Evolutionary conservation across 1,284 basidiomycete species (phyloP).

Genomic region (Naganishia liquefaciens): DNA sequence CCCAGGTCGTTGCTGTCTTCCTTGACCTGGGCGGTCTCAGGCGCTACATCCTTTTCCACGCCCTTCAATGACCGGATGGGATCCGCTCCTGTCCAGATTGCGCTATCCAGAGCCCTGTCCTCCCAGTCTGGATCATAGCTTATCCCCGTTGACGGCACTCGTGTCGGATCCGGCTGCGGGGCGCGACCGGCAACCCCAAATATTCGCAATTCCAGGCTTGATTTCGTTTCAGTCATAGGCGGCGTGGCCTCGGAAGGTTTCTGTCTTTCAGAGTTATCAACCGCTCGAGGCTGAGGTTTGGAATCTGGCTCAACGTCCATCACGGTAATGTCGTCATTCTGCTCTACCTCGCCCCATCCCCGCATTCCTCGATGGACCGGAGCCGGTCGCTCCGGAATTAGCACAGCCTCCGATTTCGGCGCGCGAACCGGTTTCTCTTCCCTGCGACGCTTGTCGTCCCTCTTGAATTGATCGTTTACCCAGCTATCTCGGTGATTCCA

Average conservation of each 20-base stretch:
- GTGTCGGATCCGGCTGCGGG: neutral
- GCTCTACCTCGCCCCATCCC: conserved; percentile 25
- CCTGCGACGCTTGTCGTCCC: neutral
- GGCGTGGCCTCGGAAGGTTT: neutral
- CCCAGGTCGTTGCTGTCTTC: neutral
- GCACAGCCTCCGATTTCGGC: neutral
- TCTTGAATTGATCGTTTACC: conserved; percentile 45
- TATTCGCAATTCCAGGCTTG: conserved; percentile 14
- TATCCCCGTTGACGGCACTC: neutral
- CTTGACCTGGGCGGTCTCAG: too few relatives aligned
- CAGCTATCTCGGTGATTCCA: conserved; percentile 50
- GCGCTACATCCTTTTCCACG: too few relatives aligned
- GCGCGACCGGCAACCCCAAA: conserved; percentile 13
- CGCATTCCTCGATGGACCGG: conserved; percentile 21
- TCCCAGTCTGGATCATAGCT: conserved; percentile 13
- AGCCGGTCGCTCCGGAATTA: neutral
- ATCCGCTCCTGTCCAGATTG: conserved; percentile 7
- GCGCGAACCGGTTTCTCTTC: neutral
- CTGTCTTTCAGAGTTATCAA: neutral
- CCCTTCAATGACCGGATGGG: too few relatives aligned
- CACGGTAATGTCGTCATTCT: neutral
- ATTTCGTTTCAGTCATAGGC: neutral
- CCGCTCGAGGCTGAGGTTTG: too few relatives aligned
- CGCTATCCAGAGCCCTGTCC: conserved; percentile 3
- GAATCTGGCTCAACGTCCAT: neutral